Evolutionary conservation across 106 monocot species (phyloP).

Genomic region (Allium sativum): DNA sequence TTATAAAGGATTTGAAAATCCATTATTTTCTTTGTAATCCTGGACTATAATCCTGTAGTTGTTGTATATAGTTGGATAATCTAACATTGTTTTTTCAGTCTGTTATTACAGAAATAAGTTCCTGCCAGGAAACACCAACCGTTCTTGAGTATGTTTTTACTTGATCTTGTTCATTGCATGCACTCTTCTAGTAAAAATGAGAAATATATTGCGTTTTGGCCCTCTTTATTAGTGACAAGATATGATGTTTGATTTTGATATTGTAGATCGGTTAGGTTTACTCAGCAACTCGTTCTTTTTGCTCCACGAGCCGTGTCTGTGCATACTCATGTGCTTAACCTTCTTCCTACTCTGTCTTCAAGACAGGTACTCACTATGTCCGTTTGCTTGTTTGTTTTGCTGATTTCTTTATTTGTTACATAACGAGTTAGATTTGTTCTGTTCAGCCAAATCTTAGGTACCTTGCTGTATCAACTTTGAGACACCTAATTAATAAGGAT

Average conservation of each 20-base stretch:
- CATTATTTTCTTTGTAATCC: background rate
- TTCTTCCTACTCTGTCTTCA: constrained; percentile 86
- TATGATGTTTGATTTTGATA: constrained; percentile 13
- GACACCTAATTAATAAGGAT: constrained; percentile 87
- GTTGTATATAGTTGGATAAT: background rate
- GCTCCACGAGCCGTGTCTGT: constrained; percentile 97
- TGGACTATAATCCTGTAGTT: background rate
- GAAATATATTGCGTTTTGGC: too few species aligned
- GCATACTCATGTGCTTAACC: constrained; percentile 75
- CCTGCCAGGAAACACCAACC: constrained; percentile 76
- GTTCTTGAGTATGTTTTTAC: constrained; percentile 65
- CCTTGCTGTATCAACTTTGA: constrained; percentile 88
- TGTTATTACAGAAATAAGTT: constrained; percentile 89
- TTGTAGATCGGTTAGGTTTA: constrained; percentile 88
- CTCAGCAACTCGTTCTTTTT: constrained; percentile 98
- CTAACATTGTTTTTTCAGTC: constrained; percentile 32
- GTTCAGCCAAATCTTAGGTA: constrained; percentile 82
- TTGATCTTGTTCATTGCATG: background rate
- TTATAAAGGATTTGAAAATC: background rate
- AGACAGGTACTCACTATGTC: constrained; percentile 49
- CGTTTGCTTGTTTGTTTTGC: background rate
- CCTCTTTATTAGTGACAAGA: too few species aligned
- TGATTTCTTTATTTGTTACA: constrained; percentile 3
- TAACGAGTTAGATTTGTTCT: constrained; percentile 9
- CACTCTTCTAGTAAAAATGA: too few species aligned